A percentile compares a stretch with the other conserved stretches of the same genome.
phyloP scores from a whole-genome alignment of 495 filamentous ascomycete genomes.

The Hypoxylon crocopeplum region DNA sequence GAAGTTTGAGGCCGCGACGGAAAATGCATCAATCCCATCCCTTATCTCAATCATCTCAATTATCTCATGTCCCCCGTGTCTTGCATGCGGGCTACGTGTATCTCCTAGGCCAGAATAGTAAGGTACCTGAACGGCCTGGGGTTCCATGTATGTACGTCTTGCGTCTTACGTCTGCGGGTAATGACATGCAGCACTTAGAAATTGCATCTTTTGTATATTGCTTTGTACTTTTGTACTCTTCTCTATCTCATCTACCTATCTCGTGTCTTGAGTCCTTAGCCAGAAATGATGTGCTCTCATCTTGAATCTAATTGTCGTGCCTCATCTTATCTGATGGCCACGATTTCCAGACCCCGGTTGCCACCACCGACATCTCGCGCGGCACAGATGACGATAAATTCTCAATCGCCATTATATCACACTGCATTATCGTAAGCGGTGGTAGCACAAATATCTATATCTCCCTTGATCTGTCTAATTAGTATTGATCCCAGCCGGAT shows the following conservation, averaged over 20 bases:
- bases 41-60: too few relatives aligned
- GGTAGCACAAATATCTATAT: neutral
- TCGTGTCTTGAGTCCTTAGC: neutral
- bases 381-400: too few relatives aligned
- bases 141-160: too few relatives aligned
- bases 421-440: neutral
- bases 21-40: too few relatives aligned
- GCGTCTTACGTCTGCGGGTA: constrained; percentile 15
- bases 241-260: neutral
- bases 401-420: neutral
- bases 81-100: too few relatives aligned
- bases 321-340: constrained; percentile 4
- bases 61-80: too few relatives aligned
- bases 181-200: constrained; percentile 19
- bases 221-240: constrained; percentile 4
- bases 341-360: constrained; percentile 20
- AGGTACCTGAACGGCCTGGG: too few relatives aligned
- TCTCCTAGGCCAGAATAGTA: too few relatives aligned
- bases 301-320: neutral
- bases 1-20: too few relatives aligned
- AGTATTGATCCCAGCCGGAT: constrained; percentile 1
- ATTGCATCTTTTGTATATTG: neutral
- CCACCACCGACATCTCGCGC: neutral
- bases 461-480: constrained; percentile 1
- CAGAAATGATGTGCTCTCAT: neutral